Conservation (phyloP, 2,329 filamentous ascomycete genomes). For the Sporothrix protearum region DNA sequence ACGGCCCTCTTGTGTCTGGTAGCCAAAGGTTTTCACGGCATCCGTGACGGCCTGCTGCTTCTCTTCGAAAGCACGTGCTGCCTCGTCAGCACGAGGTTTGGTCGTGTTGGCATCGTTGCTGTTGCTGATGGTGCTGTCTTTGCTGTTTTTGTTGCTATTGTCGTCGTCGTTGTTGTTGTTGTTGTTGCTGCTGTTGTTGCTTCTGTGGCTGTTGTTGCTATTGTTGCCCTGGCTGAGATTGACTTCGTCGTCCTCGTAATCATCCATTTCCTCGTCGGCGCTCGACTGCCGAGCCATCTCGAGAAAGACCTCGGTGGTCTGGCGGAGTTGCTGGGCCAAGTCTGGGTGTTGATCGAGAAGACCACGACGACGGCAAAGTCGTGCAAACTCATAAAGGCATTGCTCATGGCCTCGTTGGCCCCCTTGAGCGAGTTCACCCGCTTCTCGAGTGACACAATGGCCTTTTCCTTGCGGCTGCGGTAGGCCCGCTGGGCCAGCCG, state of each 20-base stretch:
- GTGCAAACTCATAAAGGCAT: slow-evolving; percentile 64
- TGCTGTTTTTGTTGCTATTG: not conserved
- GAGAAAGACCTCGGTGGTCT: slow-evolving; percentile 57
- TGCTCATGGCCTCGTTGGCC: slow-evolving; percentile 70
- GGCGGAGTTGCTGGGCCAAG: slow-evolving; percentile 55
- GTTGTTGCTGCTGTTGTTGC: not conserved
- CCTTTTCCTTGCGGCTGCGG: slow-evolving; percentile 76
- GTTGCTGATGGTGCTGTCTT: not conserved
- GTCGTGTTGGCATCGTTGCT: not conserved
- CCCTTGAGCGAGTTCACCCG: slow-evolving; percentile 66
- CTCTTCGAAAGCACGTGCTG: not conserved
- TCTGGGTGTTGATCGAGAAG: slow-evolving; percentile 55
- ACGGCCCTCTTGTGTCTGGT: not conserved
- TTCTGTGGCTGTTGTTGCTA: no score
- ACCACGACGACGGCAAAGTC: slow-evolving; percentile 58
- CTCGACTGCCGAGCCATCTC: slow-evolving; percentile 48
- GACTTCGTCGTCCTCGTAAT: slow-evolving; percentile 4
- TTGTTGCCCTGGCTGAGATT: not conserved
- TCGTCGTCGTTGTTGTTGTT: not conserved
- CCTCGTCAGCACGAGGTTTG: not conserved
- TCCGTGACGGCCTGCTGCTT: slow-evolving; percentile 18
- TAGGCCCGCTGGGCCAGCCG: slow-evolving; percentile 83
- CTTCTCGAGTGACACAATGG: slow-evolving; percentile 68
- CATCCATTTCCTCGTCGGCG: slow-evolving; percentile 38
- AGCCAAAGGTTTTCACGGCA: slow-evolving; percentile 21